These are phyloP conservation scores for Leccinum obscurum DNA, from an alignment of 768 basidiomycete genomes.

Conservation along the genomic window DNA sequence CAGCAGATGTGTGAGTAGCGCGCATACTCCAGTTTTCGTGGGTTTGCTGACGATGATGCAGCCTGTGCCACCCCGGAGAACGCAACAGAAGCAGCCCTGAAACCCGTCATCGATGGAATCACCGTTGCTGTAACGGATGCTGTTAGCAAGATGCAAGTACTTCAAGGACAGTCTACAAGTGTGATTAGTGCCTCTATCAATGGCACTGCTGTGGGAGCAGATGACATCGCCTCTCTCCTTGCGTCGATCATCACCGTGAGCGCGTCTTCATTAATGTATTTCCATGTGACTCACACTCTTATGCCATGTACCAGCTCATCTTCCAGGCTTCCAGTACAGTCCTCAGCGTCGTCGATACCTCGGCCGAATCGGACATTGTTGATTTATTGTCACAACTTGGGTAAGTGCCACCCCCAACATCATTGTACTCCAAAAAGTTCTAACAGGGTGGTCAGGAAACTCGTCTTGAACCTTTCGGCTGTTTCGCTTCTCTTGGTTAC, in stretches of 20 bases:
- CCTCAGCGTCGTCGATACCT: conserved; percentile 9
- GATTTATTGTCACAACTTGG: conserved; percentile 2
- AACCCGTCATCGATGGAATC: conserved; percentile 9
- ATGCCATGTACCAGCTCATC: conserved; percentile 8
- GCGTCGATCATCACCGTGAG: conserved; percentile 3
- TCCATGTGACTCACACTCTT: too few relatives aligned
- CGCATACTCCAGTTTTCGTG: background rate
- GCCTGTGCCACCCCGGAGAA: conserved; percentile 12
- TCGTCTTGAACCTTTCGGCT: conserved; percentile 5
- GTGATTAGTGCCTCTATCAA: conserved; percentile 10
- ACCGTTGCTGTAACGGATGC: conserved; percentile 6
- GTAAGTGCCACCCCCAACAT: background rate
- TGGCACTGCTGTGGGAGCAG: background rate
- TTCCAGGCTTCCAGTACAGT: conserved; percentile 2
- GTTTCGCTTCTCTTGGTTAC: conserved; percentile 4
- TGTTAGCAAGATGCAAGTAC: conserved; percentile 2
- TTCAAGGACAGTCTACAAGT: conserved; percentile 3
- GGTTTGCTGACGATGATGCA: background rate
- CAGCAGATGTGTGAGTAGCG: conserved; percentile 10
- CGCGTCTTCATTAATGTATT: background rate
- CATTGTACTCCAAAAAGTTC: background rate
- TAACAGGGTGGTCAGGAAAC: background rate
- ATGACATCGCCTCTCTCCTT: conserved; percentile 11
- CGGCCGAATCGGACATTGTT: background rate
- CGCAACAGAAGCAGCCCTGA: conserved; percentile 10